phyloP scores from a whole-genome alignment of 2,329 filamentous ascomycete genomes.

The Ceratocystis colombiana region DNA sequence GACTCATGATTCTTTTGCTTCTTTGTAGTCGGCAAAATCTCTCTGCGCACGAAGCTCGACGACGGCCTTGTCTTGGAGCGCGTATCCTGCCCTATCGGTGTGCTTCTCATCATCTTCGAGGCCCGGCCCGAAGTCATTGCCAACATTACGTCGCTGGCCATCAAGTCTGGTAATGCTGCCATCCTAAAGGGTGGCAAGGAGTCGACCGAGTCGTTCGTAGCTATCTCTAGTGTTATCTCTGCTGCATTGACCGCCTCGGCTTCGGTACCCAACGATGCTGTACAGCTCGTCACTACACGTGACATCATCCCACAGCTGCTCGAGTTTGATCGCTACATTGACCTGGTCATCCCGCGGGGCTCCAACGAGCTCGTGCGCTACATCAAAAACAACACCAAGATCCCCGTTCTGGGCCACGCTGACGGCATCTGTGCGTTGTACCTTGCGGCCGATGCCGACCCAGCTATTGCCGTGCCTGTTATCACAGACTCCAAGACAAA shows the following conservation, averaged over 20 bases:
- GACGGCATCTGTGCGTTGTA: conserved; percentile 87
- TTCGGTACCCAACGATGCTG: conserved; percentile 69
- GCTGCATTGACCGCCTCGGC: conserved; percentile 58
- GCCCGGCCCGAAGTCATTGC: conserved; percentile 95
- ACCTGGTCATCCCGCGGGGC: conserved; percentile 87
- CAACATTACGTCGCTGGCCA: conserved; percentile 88
- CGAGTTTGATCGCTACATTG: conserved; percentile 73
- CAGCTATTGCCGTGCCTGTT: conserved; percentile 60
- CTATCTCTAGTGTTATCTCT: conserved; percentile 79
- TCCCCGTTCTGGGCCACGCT: conserved; percentile 91
- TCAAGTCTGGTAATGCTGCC: conserved; percentile 94
- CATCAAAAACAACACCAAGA: conserved; percentile 83
- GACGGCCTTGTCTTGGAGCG: conserved; percentile 76
- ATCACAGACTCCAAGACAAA: conserved; percentile 86
- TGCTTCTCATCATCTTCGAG: conserved; percentile 97
- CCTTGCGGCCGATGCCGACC: conserved; percentile 67
- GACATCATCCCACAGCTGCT: conserved; percentile 86
- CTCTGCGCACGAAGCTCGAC: conserved; percentile 74
- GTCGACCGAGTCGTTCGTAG: conserved; percentile 86
- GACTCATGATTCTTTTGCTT: not conserved
- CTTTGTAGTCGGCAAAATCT: conserved; percentile 64
- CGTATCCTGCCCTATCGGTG: conserved; percentile 87
- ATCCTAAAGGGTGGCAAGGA: conserved; percentile 97
- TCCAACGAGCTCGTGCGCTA: conserved; percentile 82
- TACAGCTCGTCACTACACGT: conserved; percentile 88